phyloP scores from a whole-genome alignment of 495 filamentous ascomycete genomes.

The Annulohypoxylon stygium region DNA sequence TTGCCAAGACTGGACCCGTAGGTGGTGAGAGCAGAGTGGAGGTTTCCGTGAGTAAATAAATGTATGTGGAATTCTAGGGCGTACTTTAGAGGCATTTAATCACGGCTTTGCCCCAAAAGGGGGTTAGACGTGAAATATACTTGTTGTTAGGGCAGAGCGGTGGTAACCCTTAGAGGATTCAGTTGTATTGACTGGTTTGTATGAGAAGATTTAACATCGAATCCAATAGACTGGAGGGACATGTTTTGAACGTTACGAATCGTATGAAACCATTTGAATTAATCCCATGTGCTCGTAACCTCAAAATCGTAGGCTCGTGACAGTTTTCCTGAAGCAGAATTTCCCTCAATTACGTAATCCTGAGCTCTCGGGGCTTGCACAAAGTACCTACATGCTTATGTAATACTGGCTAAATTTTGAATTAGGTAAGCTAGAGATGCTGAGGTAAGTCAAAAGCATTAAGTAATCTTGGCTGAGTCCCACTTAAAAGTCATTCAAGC shows the following conservation, averaged over 20 bases:
- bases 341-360: background rate
- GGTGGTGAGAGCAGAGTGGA: constrained; percentile 95
- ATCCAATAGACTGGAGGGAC: constrained; percentile 23
- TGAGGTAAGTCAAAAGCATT: constrained; percentile 4
- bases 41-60: constrained; percentile 70
- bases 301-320: constrained; percentile 11
- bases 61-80: constrained; percentile 24
- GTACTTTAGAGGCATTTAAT: constrained; percentile 34
- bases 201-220: constrained; percentile 38
- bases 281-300: background rate
- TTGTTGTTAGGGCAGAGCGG: constrained; percentile 23
- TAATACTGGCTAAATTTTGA: background rate
- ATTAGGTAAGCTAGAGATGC: background rate
- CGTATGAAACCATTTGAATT: constrained; percentile 22
- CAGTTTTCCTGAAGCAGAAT: background rate
- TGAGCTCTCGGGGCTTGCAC: background rate
- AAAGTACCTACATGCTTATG: no score
- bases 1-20: constrained; percentile 75
- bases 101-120: constrained; percentile 10
- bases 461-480: background rate
- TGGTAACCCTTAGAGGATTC: constrained; percentile 21
- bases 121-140: constrained; percentile 15
- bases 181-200: constrained; percentile 33
- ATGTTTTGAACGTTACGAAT: constrained; percentile 37
- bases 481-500: constrained; percentile 21